Evolutionary conservation across 805 yeast species (phyloP).

Genomic region (Teunomyces barrocoloradensis): DNA sequence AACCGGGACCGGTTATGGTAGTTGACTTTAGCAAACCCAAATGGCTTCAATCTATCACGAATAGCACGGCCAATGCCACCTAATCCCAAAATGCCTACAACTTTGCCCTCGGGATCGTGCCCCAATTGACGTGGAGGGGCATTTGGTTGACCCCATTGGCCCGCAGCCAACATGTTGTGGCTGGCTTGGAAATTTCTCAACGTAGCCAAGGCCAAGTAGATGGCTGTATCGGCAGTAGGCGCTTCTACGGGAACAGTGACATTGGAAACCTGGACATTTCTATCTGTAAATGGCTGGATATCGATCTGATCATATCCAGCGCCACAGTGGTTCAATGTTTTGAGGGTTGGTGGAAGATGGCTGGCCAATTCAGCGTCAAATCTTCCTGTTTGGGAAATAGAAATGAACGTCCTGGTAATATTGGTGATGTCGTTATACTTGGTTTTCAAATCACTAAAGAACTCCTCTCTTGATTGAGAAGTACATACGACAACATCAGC

Average conservation of each 20-base stretch:
- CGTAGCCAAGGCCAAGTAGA: slow-evolving; percentile 60
- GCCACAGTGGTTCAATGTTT: slow-evolving; percentile 59
- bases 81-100: slow-evolving; percentile 79
- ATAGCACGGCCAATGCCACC: slow-evolving; percentile 90
- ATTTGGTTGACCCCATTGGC: slow-evolving; percentile 51
- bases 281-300: slow-evolving; percentile 47
- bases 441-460: slow-evolving; percentile 40
- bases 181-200: slow-evolving; percentile 67
- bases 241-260: slow-evolving; percentile 65
- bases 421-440: slow-evolving; percentile 44
- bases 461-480: slow-evolving; percentile 36
- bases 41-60: slow-evolving; percentile 66
- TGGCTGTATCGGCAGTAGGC: slow-evolving; percentile 72
- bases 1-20: slow-evolving; percentile 71
- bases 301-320: slow-evolving; percentile 80
- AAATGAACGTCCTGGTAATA: slow-evolving; percentile 53
- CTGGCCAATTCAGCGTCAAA: slow-evolving; percentile 61
- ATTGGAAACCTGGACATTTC: slow-evolving; percentile 63
- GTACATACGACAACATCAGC: slow-evolving; percentile 39
- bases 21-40: slow-evolving; percentile 68
- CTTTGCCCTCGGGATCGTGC: slow-evolving; percentile 71
- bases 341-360: slow-evolving; percentile 53
- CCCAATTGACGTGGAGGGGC: slow-evolving; percentile 58
- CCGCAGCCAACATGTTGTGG: slow-evolving; percentile 47
- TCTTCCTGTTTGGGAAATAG: slow-evolving; percentile 54